phyloP scores from a whole-genome alignment of 805 yeast species.

The Phaffomyces opuntiae region DNA sequence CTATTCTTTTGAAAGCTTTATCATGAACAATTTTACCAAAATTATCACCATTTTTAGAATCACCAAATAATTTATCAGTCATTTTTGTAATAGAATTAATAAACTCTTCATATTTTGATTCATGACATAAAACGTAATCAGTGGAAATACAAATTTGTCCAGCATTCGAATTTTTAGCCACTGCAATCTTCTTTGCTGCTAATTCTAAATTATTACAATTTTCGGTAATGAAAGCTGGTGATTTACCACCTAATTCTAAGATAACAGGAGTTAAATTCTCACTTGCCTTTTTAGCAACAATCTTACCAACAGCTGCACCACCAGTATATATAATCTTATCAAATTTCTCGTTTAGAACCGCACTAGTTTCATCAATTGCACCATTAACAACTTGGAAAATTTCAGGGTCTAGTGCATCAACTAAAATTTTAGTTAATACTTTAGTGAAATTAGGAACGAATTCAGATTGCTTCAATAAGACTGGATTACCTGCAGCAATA shows the following conservation, averaged over 20 bases:
- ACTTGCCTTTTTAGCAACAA: slow-evolving; percentile 79
- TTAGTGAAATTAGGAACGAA: slow-evolving; percentile 53
- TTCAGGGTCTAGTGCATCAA: slow-evolving; percentile 46
- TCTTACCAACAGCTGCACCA: slow-evolving; percentile 63
- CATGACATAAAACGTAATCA: slow-evolving; percentile 73
- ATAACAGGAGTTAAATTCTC: slow-evolving; percentile 72
- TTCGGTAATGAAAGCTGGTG: slow-evolving; percentile 69
- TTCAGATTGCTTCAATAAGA: slow-evolving; percentile 47
- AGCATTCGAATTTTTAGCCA: slow-evolving; percentile 74
- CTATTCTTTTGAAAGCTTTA: slow-evolving; percentile 43
- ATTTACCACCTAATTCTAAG: slow-evolving; percentile 88
- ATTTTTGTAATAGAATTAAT: slow-evolving; percentile 33
- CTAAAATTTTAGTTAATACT: slow-evolving; percentile 49
- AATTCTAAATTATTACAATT: slow-evolving; percentile 36
- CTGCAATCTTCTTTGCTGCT: slow-evolving; percentile 56
- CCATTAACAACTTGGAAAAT: slow-evolving; percentile 66
- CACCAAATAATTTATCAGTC: slow-evolving; percentile 40
- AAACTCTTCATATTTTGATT: slow-evolving; percentile 45
- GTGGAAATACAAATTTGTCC: slow-evolving; percentile 93
- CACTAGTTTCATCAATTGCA: slow-evolving; percentile 56
- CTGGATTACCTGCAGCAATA: slow-evolving; percentile 79
- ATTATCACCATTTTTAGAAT: slow-evolving; percentile 22
- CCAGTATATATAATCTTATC: slow-evolving; percentile 90
- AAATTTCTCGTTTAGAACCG: slow-evolving; percentile 50
- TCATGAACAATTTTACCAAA: slow-evolving; percentile 55